phyloP scores from a whole-genome alignment of 139 green algal species.

The Chlamydomonas incerta region DNA sequence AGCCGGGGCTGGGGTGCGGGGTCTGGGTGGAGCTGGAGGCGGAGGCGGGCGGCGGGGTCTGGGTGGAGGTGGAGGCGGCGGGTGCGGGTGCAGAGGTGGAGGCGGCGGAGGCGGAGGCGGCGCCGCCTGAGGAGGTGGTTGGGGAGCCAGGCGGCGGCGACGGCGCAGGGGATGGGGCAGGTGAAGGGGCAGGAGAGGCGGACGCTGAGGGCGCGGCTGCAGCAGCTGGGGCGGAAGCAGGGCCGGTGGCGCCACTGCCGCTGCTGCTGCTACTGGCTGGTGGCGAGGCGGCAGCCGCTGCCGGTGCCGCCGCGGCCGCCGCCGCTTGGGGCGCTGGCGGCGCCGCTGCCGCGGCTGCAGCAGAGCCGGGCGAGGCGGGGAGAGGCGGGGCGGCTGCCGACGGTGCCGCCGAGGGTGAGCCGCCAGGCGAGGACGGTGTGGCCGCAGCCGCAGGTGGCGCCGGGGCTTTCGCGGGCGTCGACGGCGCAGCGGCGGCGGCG shows the following conservation, averaged over 20 bases:
- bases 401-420: background rate
- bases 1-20: background rate
- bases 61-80: background rate
- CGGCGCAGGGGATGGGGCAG: too few species aligned
- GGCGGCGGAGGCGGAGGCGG: background rate
- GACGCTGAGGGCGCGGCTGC: too few species aligned
- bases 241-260: background rate
- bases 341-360: background rate
- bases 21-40: background rate
- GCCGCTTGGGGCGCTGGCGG: too few species aligned
- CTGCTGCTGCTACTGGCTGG: background rate
- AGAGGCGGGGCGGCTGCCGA: too few species aligned
- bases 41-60: background rate
- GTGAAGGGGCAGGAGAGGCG: too few species aligned
- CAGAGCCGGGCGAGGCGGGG: too few species aligned
- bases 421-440: background rate
- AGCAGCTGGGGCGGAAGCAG: too few species aligned
- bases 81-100: background rate
- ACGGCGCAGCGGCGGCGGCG: background rate
- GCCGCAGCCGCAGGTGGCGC: background rate
- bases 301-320: too few species aligned
- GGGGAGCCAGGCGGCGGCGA: too few species aligned
- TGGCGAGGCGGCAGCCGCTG: slow-evolving; percentile 1
- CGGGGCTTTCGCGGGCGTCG: background rate
- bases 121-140: too few species aligned